Evolutionary conservation across 163 green algal genomes (phyloP).

Genomic region (Picocystis sp.): DNA sequence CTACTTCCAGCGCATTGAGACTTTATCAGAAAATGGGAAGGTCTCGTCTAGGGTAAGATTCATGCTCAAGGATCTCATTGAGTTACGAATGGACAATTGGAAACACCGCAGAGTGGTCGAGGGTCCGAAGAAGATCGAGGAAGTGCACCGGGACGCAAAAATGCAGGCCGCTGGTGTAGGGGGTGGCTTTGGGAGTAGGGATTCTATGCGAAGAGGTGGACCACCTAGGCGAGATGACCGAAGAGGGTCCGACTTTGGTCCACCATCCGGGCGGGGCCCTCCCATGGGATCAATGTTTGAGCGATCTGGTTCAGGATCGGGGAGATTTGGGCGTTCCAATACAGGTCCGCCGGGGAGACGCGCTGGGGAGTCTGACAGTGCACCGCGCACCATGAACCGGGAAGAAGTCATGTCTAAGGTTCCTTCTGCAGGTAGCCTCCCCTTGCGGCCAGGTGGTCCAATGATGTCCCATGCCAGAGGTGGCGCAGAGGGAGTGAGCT

Average conservation of each 20-base stretch:
- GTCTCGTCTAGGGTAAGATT: slow-evolving; percentile 70
- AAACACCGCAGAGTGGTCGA: slow-evolving; percentile 52
- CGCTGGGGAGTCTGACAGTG: too few species aligned
- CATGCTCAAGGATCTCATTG: slow-evolving; percentile 62
- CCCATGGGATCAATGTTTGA: background rate
- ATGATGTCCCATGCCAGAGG: too few species aligned
- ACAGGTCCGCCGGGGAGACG: too few species aligned
- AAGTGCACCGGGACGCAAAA: slow-evolving; percentile 59
- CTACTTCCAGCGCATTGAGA: slow-evolving; percentile 77
- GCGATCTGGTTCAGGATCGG: background rate
- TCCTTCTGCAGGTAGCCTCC: too few species aligned
- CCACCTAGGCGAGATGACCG: background rate
- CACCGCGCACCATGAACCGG: too few species aligned
- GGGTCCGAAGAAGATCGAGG: slow-evolving; percentile 91
- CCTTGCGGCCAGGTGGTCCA: too few species aligned
- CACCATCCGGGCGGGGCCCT: background rate
- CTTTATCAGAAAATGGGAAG: slow-evolving; percentile 30
- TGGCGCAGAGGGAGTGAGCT: too few species aligned
- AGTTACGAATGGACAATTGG: slow-evolving; percentile 59
- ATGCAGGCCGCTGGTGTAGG: slow-evolving; percentile 3
- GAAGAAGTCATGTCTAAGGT: too few species aligned
- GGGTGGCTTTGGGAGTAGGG: background rate
- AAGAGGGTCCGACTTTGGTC: slow-evolving; percentile 2
- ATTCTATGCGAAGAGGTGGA: background rate
- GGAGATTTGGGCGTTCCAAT: too few species aligned